These are phyloP conservation scores for Bassia scoparia DNA, from an alignment of 148 eudicot genomes.

Conservation along the genomic window DNA sequence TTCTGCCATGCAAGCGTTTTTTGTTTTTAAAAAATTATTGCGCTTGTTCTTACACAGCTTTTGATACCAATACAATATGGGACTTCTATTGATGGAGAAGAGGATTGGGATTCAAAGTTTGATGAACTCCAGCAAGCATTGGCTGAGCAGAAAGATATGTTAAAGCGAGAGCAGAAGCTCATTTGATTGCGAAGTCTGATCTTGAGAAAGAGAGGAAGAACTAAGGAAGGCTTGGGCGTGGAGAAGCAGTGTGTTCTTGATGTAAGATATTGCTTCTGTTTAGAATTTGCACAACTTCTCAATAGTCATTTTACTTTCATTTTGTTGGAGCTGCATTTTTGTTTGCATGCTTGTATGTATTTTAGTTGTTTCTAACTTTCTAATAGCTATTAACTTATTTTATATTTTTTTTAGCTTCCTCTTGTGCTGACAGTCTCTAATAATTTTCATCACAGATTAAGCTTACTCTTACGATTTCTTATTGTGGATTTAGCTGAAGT, in stretches of 20 bases:
- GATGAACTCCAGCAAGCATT: slow-evolving; percentile 65
- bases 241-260: slow-evolving; percentile 86
- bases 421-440: not conserved
- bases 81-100: slow-evolving; percentile 89
- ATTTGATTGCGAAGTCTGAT: slow-evolving; percentile 66
- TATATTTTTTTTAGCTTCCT: not conserved
- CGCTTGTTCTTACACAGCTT: slow-evolving; percentile 50
- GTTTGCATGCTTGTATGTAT: not conserved
- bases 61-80: slow-evolving; percentile 97
- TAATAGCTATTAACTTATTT: no score
- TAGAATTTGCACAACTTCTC: not conserved
- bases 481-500: not conserved
- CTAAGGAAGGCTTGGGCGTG: slow-evolving; percentile 78
- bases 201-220: slow-evolving; percentile 85
- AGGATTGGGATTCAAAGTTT: slow-evolving; percentile 74
- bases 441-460: not conserved
- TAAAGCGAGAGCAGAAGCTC: slow-evolving; percentile 81
- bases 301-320: not conserved
- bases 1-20: not conserved
- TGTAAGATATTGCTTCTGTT: slow-evolving; percentile 44
- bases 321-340: not conserved
- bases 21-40: not conserved
- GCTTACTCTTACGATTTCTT: not conserved
- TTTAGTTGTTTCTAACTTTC: not conserved
- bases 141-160: slow-evolving; percentile 49